Conservation (phyloP, 768 basidiomycete genomes). For the Tylopilus sp. region DNA sequence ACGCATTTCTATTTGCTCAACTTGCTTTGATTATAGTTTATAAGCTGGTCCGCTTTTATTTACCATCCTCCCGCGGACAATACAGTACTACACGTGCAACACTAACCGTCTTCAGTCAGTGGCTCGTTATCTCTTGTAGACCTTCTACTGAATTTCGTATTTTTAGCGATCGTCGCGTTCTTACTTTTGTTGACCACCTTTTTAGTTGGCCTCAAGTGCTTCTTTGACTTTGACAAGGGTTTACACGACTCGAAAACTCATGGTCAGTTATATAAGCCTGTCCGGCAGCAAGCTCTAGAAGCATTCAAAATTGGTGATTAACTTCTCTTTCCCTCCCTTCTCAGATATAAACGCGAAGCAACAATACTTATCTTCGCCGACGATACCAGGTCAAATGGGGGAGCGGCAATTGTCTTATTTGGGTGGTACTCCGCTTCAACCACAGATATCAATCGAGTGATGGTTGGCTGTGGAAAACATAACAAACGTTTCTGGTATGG, state of each 20-base stretch:
- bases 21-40: slow-evolving; percentile 49
- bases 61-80: slow-evolving; percentile 47
- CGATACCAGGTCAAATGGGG: slow-evolving; percentile 43
- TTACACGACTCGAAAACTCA: slow-evolving; percentile 67
- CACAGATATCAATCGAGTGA: slow-evolving; percentile 78
- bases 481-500: slow-evolving; percentile 5
- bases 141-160: not conserved
- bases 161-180: slow-evolving; percentile 70
- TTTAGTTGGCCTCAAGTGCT: slow-evolving; percentile 72
- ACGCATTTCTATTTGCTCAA: not conserved
- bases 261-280: slow-evolving; percentile 52
- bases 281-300: slow-evolving; percentile 23
- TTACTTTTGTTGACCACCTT: slow-evolving; percentile 73
- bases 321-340: slow-evolving; percentile 13
- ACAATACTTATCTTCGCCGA: slow-evolving; percentile 39
- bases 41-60: slow-evolving; percentile 82
- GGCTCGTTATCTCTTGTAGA: not conserved
- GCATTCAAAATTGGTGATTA: slow-evolving; percentile 37
- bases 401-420: slow-evolving; percentile 47
- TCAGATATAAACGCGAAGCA: slow-evolving; percentile 49
- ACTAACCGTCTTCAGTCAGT: slow-evolving; percentile 76
- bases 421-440: slow-evolving; percentile 44
- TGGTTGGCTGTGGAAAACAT: not conserved
- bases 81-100: slow-evolving; percentile 78
- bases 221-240: slow-evolving; percentile 81